Percentiles rank a stretch among this genome's conserved stretches.
Evolutionary conservation across 23 red algal genomes (phyloP).

Genomic region (Gracilaria vermiculophylla): DNA sequence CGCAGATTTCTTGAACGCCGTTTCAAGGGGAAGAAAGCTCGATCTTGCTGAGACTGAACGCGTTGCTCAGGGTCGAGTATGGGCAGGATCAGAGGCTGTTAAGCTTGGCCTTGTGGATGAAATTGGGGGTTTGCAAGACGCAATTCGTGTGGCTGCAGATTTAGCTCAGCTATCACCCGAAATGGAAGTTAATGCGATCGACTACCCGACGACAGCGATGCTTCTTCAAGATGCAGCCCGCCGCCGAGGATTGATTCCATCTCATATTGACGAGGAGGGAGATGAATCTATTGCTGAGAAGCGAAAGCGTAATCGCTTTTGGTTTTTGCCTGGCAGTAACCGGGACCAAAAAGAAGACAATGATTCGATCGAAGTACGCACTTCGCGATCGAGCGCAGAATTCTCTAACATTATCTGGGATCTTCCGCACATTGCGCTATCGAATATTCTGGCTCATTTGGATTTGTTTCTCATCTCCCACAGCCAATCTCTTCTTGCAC

Average conservation of each 20-base stretch:
- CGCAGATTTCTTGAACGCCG: conserved; percentile 75
- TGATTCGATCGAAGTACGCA: not conserved
- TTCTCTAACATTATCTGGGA: not conserved
- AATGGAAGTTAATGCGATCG: conserved; percentile 7
- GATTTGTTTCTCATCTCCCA: conserved; percentile 7
- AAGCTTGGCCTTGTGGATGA: conserved; percentile 80
- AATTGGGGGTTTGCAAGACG: conserved; percentile 81
- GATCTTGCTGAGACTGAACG: conserved; percentile 64
- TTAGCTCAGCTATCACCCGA: conserved; percentile 35
- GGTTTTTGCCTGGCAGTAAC: not conserved
- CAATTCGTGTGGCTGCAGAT: conserved; percentile 60
- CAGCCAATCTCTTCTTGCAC: not conserved
- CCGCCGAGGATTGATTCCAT: conserved; percentile 43
- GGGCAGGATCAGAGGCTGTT: conserved; percentile 82
- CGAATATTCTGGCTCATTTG: not conserved
- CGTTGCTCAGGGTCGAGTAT: conserved; percentile 88
- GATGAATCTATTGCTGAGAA: conserved; percentile 53
- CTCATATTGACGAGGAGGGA: conserved; percentile 60
- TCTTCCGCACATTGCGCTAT: not conserved
- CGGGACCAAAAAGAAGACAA: not conserved
- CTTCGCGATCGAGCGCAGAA: not conserved
- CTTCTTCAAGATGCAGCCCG: conserved; percentile 48
- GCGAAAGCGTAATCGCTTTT: conserved; percentile 10
- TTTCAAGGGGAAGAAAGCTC: conserved; percentile 66
- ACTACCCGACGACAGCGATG: conserved; percentile 60